Conservation (phyloP, 148 eudicot species). For the Euryodendron excelsum region DNA sequence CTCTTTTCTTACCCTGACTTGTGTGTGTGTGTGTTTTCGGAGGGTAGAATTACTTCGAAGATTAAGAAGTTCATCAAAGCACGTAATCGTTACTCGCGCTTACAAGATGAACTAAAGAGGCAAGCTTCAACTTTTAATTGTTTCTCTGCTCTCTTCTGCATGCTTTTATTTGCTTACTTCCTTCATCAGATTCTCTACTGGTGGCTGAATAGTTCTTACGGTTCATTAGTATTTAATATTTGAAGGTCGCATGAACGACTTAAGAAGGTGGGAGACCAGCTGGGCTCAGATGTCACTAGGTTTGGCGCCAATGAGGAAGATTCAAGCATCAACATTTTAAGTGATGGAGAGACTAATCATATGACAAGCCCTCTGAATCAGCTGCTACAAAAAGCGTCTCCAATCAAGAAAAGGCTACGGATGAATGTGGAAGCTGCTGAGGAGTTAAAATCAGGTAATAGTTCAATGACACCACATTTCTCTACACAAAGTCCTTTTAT, state of each 20-base stretch:
- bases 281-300: slow-evolving; percentile 47
- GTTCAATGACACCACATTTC: neutral
- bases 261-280: slow-evolving; percentile 70
- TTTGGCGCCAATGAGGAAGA: slow-evolving; percentile 50
- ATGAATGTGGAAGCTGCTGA: slow-evolving; percentile 34
- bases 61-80: slow-evolving; percentile 64
- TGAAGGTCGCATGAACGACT: slow-evolving; percentile 75
- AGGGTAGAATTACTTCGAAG: slow-evolving; percentile 55
- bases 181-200: neutral
- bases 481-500: too few species aligned
- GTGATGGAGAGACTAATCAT: slow-evolving; percentile 47
- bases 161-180: neutral
- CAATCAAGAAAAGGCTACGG: slow-evolving; percentile 43
- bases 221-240: slow-evolving; percentile 1
- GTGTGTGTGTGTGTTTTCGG: slow-evolving; percentile 1
- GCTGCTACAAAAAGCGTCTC: slow-evolving; percentile 32
- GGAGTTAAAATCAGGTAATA: slow-evolving; percentile 51
- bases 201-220: neutral
- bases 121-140: slow-evolving; percentile 22
- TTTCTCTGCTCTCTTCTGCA: neutral
- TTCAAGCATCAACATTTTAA: slow-evolving; percentile 41
- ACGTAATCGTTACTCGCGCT: slow-evolving; percentile 48
- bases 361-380: slow-evolving; percentile 16
- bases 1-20: neutral
- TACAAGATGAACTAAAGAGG: slow-evolving; percentile 86